Conservation (phyloP, 1,139 yeast genomes). For the Yamadazyma triangularis region DNA sequence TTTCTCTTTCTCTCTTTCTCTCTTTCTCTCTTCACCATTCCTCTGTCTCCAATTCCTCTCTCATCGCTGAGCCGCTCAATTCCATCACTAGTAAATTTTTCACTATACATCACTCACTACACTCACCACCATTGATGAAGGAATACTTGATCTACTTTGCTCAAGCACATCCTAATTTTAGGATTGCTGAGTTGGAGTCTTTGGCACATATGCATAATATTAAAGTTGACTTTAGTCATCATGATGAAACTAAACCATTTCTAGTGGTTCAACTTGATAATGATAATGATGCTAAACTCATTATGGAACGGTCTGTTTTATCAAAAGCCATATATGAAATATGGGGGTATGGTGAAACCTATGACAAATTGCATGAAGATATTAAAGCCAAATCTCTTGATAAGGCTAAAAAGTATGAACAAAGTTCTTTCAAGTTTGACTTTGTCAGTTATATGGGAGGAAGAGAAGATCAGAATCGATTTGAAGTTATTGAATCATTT, state of each 20-base stretch:
- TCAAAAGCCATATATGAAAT: constrained; percentile 77
- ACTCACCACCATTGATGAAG: constrained; percentile 35
- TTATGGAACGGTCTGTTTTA: constrained; percentile 66
- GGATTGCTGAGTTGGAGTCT: constrained; percentile 80
- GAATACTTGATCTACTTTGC: constrained; percentile 76
- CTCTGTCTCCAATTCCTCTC: too few species aligned
- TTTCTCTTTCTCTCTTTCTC: constrained; percentile 1
- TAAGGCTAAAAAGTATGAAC: constrained; percentile 30
- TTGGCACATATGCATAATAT: constrained; percentile 63
- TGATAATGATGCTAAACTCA: constrained; percentile 62
- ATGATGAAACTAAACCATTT: constrained; percentile 65
- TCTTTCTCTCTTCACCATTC: too few species aligned
- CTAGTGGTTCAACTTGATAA: constrained; percentile 57
- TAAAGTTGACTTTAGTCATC: constrained; percentile 54
- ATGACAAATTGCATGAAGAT: constrained; percentile 54
- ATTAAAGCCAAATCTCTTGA: constrained; percentile 32
- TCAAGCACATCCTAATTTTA: constrained; percentile 74
- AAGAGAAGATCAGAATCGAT: constrained; percentile 49
- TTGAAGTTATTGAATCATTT: constrained; percentile 68
- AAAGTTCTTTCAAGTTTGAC: constrained; percentile 72
- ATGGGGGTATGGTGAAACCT: constrained; percentile 67
- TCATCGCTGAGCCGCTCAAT: too few species aligned
- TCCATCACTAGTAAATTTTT: too few species aligned
- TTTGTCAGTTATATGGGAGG: constrained; percentile 73
- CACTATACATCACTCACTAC: too few species aligned